phyloP scores from a whole-genome alignment of 176 grass and related monocot species.

The Dactylis glomerata region DNA sequence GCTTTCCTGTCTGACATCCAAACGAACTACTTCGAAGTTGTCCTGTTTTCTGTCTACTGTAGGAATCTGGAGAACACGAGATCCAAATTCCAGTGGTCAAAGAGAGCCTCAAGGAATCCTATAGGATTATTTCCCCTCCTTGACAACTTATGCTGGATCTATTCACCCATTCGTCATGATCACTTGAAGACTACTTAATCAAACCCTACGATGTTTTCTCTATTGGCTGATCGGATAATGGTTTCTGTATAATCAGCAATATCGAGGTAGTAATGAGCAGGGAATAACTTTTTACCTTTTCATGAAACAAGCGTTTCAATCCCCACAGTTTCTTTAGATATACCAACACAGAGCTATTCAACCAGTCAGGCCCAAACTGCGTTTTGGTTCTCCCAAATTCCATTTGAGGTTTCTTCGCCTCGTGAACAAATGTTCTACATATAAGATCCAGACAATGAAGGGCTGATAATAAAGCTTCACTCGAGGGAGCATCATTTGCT shows the following conservation, averaged over 20 bases:
- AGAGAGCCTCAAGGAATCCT: neutral
- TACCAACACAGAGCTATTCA: conserved; percentile 48
- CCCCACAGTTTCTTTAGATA: conserved; percentile 62
- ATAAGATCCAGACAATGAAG: conserved; percentile 69
- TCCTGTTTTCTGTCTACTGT: neutral
- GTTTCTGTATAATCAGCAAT: conserved; percentile 5
- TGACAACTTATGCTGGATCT: conserved; percentile 1
- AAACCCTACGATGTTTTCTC: conserved; percentile 6
- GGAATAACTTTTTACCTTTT: conserved; percentile 32
- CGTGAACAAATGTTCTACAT: conserved; percentile 59
- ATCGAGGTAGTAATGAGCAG: neutral
- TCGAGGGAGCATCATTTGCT: conserved; percentile 49
- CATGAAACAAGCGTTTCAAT: conserved; percentile 45
- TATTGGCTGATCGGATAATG: conserved; percentile 18
- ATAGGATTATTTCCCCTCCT: neutral
- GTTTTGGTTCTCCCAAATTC: conserved; percentile 15
- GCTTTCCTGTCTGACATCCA: neutral
- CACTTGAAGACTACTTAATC: neutral
- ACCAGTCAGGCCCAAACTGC: conserved; percentile 25
- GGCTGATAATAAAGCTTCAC: conserved; percentile 49
- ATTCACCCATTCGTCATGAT: neutral
- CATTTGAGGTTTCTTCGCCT: conserved; percentile 51
- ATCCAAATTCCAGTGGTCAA: neutral
- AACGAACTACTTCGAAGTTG: neutral
- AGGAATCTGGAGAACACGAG: neutral